Evolutionary conservation across 2,329 filamentous ascomycete genomes (phyloP), one percentile per base, ranked within the genome.

Genomic region (Falciphora oryzae): DNA sequence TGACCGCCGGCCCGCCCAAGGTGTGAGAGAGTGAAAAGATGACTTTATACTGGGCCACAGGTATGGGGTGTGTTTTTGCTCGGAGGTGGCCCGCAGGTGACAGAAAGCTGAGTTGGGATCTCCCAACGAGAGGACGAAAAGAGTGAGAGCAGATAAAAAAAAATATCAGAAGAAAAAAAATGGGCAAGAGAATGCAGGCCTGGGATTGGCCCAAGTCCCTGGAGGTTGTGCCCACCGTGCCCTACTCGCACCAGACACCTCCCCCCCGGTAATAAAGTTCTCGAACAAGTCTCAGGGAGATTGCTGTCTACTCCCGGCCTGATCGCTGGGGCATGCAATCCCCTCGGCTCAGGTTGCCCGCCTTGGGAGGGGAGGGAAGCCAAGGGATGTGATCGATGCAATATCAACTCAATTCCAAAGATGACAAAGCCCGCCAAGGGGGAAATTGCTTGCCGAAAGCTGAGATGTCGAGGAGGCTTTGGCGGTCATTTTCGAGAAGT

Each of bases 381-480:
- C 44, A 25, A 53, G 44, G 44, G 44, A 53, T 53, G 44, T 53
- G 44, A 53, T 53, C 22, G 44, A 53, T 53, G 44, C 44, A 53
- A 53, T 53, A 53, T 53, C 44, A 50, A 50, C 22, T 53, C 44
- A 53, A 53, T 53, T 25, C 44, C 44, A 22, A 53, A 14, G 44
- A 53, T 53, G 44, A 53, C 44, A 53, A 53, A 53, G 63, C 63
- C 57, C 35, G 63, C 53, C 56, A 59, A 60, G 57, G 44, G 53
- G 63, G 63, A 64, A 60, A 64, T 59, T 59, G 63, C 63, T 64
- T 58, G 53, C 63, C 63, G 63, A 28, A n/a, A 53, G 44, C 44
- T 53, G 44, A 53, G 44, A n/a, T n/a, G n/a, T n/a, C n/a, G n/a
- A n/a, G n/a, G n/a, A n/a, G n/a, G n/a, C n/a, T n/a, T n/a, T n/a